Base-by-base conservation (phyloP, 2,329 filamentous ascomycete genomes). In the Exserohilum turcica region DNA sequence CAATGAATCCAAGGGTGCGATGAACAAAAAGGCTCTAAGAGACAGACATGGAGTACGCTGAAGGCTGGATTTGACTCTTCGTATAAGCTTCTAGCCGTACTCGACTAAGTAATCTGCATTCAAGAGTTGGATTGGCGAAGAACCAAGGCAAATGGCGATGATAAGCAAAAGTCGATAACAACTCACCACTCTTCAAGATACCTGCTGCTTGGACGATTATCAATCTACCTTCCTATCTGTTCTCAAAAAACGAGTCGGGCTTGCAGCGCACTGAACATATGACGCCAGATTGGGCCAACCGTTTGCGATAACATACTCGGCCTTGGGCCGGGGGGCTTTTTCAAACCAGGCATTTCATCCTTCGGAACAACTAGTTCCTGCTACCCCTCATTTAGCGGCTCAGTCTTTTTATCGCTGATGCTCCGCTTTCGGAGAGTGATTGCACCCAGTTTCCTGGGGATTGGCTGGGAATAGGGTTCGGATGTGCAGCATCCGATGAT, bases 151-250 rank as follows among this genome's bases (percentile, higher is more conserved):
- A 10, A 12, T 35, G 45, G 15, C 8, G 21, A 31, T 35, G 49
- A 52, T 52, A 51, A 51, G 43, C 18, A 12, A n/a, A 5, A 19
- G 3, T 28, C 7, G 35, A 47, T 51, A 28, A 18, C 12, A 12
- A 10, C 19, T 13, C 9, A 7, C 28, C n/a, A 21, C 8, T 1
- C 6, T 3, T 18, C 48, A 13, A 32, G 24, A 37, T 28, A 37
- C n/a, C 24, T 51, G 10, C n/a, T 16, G 21, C 35, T 18, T 13
- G 12, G 8, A 28, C 6, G 7, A 12, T 9, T 28, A 24, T 16
- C 15, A 13, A 8, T 15, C n/a, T 19, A n/a, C 2, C 16, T 28
- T 15, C 12, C 35, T 40, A 39, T 46, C 21, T 19, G 31, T 28
- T 51, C 46, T 39, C 46, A 35, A 24, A 8, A 10, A 28, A 10